phyloP scores from a whole-genome alignment of 768 basidiomycete species.

The Agrocybe pediades region DNA sequence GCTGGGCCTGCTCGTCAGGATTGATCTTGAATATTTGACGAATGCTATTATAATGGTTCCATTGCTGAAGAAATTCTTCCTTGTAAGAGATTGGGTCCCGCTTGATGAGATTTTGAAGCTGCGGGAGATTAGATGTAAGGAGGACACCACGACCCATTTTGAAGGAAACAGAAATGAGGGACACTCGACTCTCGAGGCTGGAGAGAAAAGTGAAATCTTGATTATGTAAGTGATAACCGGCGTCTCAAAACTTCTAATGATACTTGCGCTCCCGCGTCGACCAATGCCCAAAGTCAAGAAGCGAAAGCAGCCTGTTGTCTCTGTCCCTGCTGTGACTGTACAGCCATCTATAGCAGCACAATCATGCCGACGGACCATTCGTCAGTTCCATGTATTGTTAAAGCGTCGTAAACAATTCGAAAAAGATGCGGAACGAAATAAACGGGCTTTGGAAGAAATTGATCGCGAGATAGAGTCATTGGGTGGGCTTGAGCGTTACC shows the following conservation, averaged over 20 bases:
- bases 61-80: conserved; percentile 96
- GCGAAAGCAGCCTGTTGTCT: conserved; percentile 36
- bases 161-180: neutral
- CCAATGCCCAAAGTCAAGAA: conserved; percentile 41
- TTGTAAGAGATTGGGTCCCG: conserved; percentile 87
- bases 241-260: neutral
- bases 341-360: conserved; percentile 51
- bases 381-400: conserved; percentile 77
- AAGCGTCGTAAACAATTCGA: conserved; percentile 66
- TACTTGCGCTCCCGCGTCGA: neutral
- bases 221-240: neutral
- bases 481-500: conserved; percentile 83
- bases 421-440: conserved; percentile 19
- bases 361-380: conserved; percentile 73
- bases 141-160: conserved; percentile 65
- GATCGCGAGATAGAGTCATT: conserved; percentile 62
- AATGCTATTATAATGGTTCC: conserved; percentile 90
- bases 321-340: conserved; percentile 5
- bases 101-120: conserved; percentile 96
- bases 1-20: conserved; percentile 82
- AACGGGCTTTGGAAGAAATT: conserved; percentile 48
- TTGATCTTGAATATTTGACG: conserved; percentile 82
- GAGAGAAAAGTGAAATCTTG: neutral
- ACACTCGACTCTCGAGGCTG: too few species aligned
- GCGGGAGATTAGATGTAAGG: conserved; percentile 88